phyloP scores from a whole-genome alignment of 345 rosid species.

The Melaleuca quinquenervia region DNA sequence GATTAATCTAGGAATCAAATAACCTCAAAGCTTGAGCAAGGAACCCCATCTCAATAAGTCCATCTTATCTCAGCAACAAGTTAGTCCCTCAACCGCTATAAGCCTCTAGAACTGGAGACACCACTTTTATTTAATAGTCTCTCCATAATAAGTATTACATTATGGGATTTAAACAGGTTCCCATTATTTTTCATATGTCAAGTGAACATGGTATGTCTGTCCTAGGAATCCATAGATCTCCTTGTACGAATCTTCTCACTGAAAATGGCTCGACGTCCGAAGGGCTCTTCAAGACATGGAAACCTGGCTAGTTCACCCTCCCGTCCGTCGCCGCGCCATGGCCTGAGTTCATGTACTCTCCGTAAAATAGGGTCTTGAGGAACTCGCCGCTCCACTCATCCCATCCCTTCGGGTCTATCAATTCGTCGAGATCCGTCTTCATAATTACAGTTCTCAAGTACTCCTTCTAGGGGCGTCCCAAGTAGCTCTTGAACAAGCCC shows the following conservation, averaged over 20 bases:
- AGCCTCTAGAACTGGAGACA: background rate
- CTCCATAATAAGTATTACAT: background rate
- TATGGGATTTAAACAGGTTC: too few relatives aligned
- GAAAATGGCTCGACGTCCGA: conserved; percentile 32
- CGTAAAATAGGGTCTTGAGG: conserved; percentile 40
- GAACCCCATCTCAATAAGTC: background rate
- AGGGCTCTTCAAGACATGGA: conserved; percentile 27
- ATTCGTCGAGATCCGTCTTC: conserved; percentile 30
- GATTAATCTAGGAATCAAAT: background rate
- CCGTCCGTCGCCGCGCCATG: conserved; percentile 17
- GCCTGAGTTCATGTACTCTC: conserved; percentile 57
- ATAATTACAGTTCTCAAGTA: conserved; percentile 18
- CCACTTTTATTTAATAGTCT: background rate
- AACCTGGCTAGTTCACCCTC: conserved; percentile 56
- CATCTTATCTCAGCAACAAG: background rate
- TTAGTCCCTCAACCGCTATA: background rate
- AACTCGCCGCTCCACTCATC: conserved; percentile 35
- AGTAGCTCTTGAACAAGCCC: conserved; percentile 18
- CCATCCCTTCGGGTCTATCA: conserved; percentile 59
- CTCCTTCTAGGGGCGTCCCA: conserved; percentile 16
- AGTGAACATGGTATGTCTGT: conserved; percentile 46
- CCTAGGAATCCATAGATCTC: too few relatives aligned
- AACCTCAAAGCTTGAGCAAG: background rate
- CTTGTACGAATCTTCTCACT: conserved; percentile 36
- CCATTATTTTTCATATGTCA: conserved; percentile 7